Base-by-base conservation (phyloP, 1,284 basidiomycete species). In the Sutorius eximius region DNA sequence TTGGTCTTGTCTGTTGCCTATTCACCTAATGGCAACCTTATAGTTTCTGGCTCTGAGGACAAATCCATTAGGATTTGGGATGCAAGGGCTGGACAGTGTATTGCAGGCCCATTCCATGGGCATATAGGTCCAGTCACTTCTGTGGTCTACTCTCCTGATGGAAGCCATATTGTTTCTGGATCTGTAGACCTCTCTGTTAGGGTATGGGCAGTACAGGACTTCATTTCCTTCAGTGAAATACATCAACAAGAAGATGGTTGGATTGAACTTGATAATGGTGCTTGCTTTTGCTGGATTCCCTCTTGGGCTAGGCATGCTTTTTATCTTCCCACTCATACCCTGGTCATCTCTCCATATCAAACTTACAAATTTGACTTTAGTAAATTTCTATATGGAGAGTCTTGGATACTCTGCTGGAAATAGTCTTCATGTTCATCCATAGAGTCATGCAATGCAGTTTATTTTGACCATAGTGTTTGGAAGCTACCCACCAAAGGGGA, bases 401-500 rank as follows among this genome's bases (percentile, higher is more conserved):
- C 62, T 3, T 68, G 66, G 66, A 1, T 12, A 0, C 46, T 9
- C 1, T 64, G 66, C 18, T 68, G 66, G 66, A 65, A 60, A 33
- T 68, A 16, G 54, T 40, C 15, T 13, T 16, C 12, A 10, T 24
- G 22, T 34, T 45, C 5, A 55, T 46, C 7, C 27, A 36, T 13
- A 36, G 9, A 37, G 22, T 32, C 18, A 15, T 38, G 0, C 3
- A 8, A 29, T 30, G 16, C 5, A 10, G 2, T 27, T 12, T 33
- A 2, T 38, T 30, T 33, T 20, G 7, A 5, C 2, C 16, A 4
- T 42, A 22, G 5, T 22, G 6, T 36, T 36, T 18, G 11, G 2
- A 11, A n/a, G 16, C 36, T 32, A 15, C 34, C 1, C 15, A 90
- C 84, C 45, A 84, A 60, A 11, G 66, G 16, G n/a, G 16, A 45